phyloP scores from a whole-genome alignment of 2,329 filamentous ascomycete species.

The Xylaria sp. region DNA sequence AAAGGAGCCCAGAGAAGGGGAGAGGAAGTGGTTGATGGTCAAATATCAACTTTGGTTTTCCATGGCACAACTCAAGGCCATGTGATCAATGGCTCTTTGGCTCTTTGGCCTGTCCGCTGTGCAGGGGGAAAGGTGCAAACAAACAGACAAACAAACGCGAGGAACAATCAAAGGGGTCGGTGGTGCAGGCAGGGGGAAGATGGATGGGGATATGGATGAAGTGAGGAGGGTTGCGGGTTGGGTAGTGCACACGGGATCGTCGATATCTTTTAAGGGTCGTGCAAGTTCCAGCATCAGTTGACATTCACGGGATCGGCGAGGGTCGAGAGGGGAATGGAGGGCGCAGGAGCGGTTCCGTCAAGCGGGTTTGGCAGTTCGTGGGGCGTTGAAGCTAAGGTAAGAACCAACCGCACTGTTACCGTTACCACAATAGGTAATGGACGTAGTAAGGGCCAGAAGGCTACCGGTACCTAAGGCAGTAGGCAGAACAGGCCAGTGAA shows the following conservation, averaged over 20 bases:
- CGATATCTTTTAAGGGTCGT: slow-evolving; percentile 27
- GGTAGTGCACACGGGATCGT: slow-evolving; percentile 16
- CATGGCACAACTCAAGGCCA: slow-evolving; percentile 22
- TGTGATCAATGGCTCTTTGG: slow-evolving; percentile 8
- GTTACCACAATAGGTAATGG: background rate
- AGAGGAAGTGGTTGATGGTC: slow-evolving; percentile 2
- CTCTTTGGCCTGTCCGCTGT: background rate
- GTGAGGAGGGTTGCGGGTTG: slow-evolving; percentile 7
- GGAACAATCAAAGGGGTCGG: slow-evolving; percentile 13
- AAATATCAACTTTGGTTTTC: slow-evolving; percentile 20
- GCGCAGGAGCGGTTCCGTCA: slow-evolving; percentile 20
- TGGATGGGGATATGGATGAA: background rate
- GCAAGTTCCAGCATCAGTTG: slow-evolving; percentile 35
- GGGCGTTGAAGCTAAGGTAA: slow-evolving; percentile 16
- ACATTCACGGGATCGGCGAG: slow-evolving; percentile 42
- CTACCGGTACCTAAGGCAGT: too few species aligned
- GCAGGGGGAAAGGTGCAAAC: slow-evolving; percentile 4
- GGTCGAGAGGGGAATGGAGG: slow-evolving; percentile 13
- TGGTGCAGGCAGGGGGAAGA: background rate
- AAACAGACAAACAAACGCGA: slow-evolving; percentile 8
- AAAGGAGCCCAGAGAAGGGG: background rate
- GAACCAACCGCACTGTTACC: background rate
- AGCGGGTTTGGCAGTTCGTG: slow-evolving; percentile 34
- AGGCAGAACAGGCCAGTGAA: background rate
- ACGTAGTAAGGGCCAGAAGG: slow-evolving; percentile 11